Evolutionary conservation across 768 basidiomycete genomes (phyloP), one percentile per base, ranked within the genome.

Genomic region (Agaricus blazei): DNA sequence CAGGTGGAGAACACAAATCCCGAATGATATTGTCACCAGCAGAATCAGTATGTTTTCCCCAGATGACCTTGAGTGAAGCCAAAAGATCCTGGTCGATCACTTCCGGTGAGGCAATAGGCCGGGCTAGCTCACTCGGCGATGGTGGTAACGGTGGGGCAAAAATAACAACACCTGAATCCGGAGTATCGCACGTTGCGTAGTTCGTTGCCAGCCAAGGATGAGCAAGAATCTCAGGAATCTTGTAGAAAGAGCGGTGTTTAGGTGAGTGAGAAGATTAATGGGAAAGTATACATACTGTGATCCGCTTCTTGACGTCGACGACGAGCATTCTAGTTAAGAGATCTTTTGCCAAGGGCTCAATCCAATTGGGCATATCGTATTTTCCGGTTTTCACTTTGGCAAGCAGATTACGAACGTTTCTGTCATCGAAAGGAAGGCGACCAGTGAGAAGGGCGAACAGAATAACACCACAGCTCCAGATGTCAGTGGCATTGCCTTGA

Each of bases 401-500:
- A 24, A 98, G 78, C 37, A 98, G 79, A 3, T 72, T 78, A 53
- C 82, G 76, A 14, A 90, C 81, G 60, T 94, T 87, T 72, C 89
- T 88, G 76, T 97, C 93, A 64, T 97, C 95, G 64, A 97, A 98
- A 4, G 95, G 95, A 19, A 98, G 85, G 52, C 89, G 76, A 9
- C 95, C 93, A 29, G 92, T 91, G 40, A 97, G 79, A 46, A 98
- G 81, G 29, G 93, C 90, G 68, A 82, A 97, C 48, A 97, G 82
- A 61, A 96, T 93, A 44, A 98, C 91, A 24, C 95, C 95, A 58
- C 93, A 93, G 62, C 93, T 95, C 94, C 94, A 98, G 63, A 98
- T 91, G 69, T 97, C 95, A 2, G 93, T 91, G 4, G 90, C 87
- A 41, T 85, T 87, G 36, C 95, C 95, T 68, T 85, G 80, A 68